Base-by-base conservation (phyloP, 345 rosid species). In the Bruguiera sexangula region DNA sequence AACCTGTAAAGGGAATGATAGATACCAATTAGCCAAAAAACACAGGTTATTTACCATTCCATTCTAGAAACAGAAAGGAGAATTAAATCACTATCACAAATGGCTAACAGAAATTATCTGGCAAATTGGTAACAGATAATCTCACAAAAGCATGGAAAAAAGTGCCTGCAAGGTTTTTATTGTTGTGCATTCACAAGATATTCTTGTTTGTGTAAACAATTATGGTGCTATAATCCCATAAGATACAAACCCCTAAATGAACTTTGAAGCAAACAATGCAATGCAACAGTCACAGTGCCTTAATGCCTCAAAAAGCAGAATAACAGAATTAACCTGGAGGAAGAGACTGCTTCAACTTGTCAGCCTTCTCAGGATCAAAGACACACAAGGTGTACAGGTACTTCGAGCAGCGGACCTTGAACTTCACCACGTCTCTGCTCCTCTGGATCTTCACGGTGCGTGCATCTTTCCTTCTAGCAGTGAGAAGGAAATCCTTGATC, bases 381-480 rank as follows among this genome's bases (percentile, higher is more conserved):
- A 94, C 96, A 24, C 97, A 94, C 11, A 91, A 93, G 0, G 98
- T 94, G 84, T 94, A 91, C 70, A 94, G 89, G 78, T 91, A 94
- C 84, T 83, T 91, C 55, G 98, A 94, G 83, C 97, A 94, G 46
- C 98, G 85, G 53, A 91, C 97, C 89, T 94, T 94, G 85, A 94
- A 94, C 86, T 94, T 94, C 62, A 89, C 93, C 11, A 83, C 87
- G 62, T 88, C 92, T 60, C 65, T 87, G 86, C 93, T 81, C 81
- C 84, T 89, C 92, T 91, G 88, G 80, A 91, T 94, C 78, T 91
- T 91, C 85, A 94, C 97, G 0, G 97, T 87, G 71, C 92, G 83
- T 0, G 95, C 97, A 74, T 94, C 98, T 54, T 94, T 94, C 88
- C 98, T 91, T 74, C 98, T 85, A 24, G 97, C 98, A 59, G 98